Conservation (phyloP, 768 basidiomycete species). For the button mushroom (Agaricus bisporus) region DNA sequence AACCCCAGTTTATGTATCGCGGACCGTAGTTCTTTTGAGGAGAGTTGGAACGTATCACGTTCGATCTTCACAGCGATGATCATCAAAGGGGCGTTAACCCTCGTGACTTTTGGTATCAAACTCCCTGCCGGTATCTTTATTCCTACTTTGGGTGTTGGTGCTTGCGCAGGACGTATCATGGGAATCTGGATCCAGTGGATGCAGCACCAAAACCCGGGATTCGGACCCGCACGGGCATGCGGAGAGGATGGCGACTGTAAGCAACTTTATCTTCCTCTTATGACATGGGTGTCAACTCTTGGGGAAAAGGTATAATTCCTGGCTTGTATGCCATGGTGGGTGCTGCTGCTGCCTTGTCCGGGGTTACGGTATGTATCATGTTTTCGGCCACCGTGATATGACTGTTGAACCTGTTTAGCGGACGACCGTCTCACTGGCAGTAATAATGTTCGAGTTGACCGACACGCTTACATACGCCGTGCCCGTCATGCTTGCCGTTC, state of each 20-base stretch:
- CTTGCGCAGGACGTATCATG: constrained; percentile 84
- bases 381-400: not conserved
- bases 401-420: constrained; percentile 34
- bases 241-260: constrained; percentile 58
- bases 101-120: constrained; percentile 92
- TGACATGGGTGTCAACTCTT: not conserved
- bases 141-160: constrained; percentile 91
- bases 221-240: constrained; percentile 61
- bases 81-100: constrained; percentile 73
- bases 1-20: constrained; percentile 68
- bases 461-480: constrained; percentile 89
- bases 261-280: constrained; percentile 12
- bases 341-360: constrained; percentile 88
- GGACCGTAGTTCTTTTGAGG: constrained; percentile 46
- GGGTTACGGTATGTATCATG: constrained; percentile 71
- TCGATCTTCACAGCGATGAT: constrained; percentile 73
- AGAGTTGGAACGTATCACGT: constrained; percentile 56
- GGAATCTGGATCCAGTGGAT: constrained; percentile 78
- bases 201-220: constrained; percentile 54
- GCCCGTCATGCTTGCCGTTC: constrained; percentile 81
- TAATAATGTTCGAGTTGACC: constrained; percentile 94
- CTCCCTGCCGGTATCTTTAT: constrained; percentile 95
- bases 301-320: constrained; percentile 57
- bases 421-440: constrained; percentile 89
- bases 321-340: constrained; percentile 96